phyloP scores from a whole-genome alignment of 768 basidiomycete species.

The Paxillus ammoniavirescens region DNA sequence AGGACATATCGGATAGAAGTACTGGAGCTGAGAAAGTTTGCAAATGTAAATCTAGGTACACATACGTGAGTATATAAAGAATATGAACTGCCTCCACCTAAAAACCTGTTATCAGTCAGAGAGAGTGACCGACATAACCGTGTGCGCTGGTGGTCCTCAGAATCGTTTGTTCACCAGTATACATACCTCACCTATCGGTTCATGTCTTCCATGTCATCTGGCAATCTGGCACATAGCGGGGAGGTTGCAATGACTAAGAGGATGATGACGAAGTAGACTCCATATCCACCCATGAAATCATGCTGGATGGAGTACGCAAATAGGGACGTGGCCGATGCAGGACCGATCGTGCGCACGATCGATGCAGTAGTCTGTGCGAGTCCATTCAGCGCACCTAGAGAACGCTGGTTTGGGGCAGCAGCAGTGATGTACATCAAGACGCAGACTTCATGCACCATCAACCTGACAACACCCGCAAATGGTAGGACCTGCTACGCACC shows the following conservation, averaged over 20 bases:
- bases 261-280: constrained; percentile 33
- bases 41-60: too few species aligned
- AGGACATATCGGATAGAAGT: too few species aligned
- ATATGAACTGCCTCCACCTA: too few species aligned
- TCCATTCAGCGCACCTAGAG: constrained; percentile 71
- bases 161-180: too few species aligned
- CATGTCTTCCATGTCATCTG: constrained; percentile 9
- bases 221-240: constrained; percentile 22
- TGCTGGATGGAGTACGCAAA: constrained; percentile 37
- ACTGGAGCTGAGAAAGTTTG: too few species aligned
- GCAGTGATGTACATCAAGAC: constrained; percentile 69
- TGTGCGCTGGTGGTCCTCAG: too few species aligned
- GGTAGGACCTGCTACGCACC: constrained; percentile 17
- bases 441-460: constrained; percentile 44
- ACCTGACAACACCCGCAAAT: neutral
- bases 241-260: constrained; percentile 11
- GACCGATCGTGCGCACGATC: constrained; percentile 32
- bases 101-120: too few species aligned
- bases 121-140: too few species aligned
- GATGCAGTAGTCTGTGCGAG: constrained; percentile 30
- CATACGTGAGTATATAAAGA: too few species aligned
- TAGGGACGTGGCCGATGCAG: constrained; percentile 31
- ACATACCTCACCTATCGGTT: neutral
- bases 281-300: constrained; percentile 35
- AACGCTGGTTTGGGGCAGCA: constrained; percentile 62